These are phyloP conservation scores for Microsporum ferrugineum DNA, from an alignment of 2,329 filamentous ascomycete species.

Conservation along the genomic window DNA sequence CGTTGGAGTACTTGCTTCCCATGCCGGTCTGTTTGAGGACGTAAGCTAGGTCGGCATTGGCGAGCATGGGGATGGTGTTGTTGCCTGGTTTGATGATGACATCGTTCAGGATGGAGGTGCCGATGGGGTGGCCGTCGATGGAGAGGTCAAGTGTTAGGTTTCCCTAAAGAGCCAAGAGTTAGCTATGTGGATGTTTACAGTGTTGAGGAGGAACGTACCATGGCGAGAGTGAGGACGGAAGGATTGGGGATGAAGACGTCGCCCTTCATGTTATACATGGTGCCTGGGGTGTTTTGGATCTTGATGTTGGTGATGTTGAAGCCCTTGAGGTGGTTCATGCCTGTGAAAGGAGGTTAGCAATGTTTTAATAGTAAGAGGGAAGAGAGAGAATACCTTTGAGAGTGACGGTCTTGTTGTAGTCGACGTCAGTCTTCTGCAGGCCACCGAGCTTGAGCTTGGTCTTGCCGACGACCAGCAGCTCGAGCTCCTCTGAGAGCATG, in stretches of 20 bases:
- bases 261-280: slow-evolving; percentile 44
- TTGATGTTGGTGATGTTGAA: slow-evolving; percentile 41
- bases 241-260: slow-evolving; percentile 49
- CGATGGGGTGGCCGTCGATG: slow-evolving; percentile 39
- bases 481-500: slow-evolving; percentile 39
- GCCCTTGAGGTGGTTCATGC: slow-evolving; percentile 46
- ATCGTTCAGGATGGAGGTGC: slow-evolving; percentile 40
- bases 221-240: slow-evolving; percentile 43
- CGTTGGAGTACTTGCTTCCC: slow-evolving; percentile 32
- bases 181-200: neutral
- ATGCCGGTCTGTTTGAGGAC: slow-evolving; percentile 23
- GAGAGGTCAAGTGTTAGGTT: slow-evolving; percentile 46
- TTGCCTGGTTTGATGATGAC: slow-evolving; percentile 44
- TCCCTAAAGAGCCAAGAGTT: slow-evolving; percentile 25
- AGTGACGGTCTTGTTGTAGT: slow-evolving; percentile 47
- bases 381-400: slow-evolving; percentile 40
- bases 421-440: slow-evolving; percentile 40
- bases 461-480: slow-evolving; percentile 41
- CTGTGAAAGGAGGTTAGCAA: slow-evolving; percentile 25
- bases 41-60: slow-evolving; percentile 36
- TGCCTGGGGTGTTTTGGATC: slow-evolving; percentile 27
- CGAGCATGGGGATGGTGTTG: slow-evolving; percentile 42
- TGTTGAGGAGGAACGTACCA: slow-evolving; percentile 27
- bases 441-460: slow-evolving; percentile 42
- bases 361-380: neutral